Evolutionary conservation across 1,284 basidiomycete genomes (phyloP), one percentile per base, ranked within the genome.

Genomic region (Trichosporon inkin): DNA sequence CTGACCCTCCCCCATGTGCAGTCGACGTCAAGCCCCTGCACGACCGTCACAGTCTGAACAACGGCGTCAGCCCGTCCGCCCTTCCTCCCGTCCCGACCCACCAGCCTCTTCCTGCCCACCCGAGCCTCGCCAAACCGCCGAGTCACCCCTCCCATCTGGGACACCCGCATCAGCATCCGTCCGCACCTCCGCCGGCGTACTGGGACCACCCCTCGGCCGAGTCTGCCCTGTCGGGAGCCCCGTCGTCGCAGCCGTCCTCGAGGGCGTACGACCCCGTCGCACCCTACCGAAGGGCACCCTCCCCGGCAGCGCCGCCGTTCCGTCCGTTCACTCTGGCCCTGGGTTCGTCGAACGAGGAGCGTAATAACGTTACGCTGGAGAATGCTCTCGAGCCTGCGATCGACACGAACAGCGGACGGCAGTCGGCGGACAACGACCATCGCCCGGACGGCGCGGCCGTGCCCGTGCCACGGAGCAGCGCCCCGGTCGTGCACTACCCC

Each of bases 151-250:
- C 36, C 16, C 36, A 38, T 13, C 36, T 38, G 22, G 20, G 20
- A 24, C 44, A 32, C 24, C 44, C 24, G 6, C 44, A 22, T 22
- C 44, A 28, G 24, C 44, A 49, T 8, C 44, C 22, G 10, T 16
- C 44, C 16, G 24, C 24, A 49, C 14, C 24, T 8, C 24, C 44
- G 28, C 24, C 44, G 10, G 24, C 44, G 5, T 49, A 49, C 44
- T 49, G 44, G 44, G 44, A 49, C 24, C 44, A 49, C 24, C 44
- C 44, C 44, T 49, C 44, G 44, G 44, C 44, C 24, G 44, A 49
- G 44, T 28, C 44, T 17, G 44, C 28, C 3, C 17, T 49, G 8
- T 49, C 44, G 44, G 44, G 24, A 32, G 22, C 44, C 3, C 22
- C 44, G 6, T 49, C 44, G 24, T 49, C 44, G 10, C 44, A 49